These are phyloP conservation scores for Vigna angularis DNA, from an alignment of 306 rosid species.

Conservation along the genomic window DNA sequence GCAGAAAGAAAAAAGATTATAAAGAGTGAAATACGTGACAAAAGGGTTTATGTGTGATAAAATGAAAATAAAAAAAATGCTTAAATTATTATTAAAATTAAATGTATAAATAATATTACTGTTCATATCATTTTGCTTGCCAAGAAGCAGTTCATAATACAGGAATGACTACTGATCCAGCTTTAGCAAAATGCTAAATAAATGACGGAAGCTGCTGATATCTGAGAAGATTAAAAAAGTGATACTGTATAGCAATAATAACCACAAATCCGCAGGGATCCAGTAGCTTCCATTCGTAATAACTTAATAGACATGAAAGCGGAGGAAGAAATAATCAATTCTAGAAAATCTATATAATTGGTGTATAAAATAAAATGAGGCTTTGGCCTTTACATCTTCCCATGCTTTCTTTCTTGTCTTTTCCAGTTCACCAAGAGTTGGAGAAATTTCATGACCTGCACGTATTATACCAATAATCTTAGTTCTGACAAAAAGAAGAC, in stretches of 20 bases:
- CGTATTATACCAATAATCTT: neutral
- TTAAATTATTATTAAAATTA: no score
- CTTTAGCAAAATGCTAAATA: neutral
- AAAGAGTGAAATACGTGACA: neutral
- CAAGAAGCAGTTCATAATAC: neutral
- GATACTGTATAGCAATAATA: neutral
- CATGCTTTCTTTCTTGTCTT: conserved; percentile 43
- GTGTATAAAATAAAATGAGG: neutral
- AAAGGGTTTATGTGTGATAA: neutral
- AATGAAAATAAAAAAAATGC: no score
- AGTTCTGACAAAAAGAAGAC: conserved; percentile 15
- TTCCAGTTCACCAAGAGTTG: conserved; percentile 74
- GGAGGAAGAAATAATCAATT: conserved; percentile 27
- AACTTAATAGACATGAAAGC: conserved; percentile 16
- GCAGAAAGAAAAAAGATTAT: neutral
- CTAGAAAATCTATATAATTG: conserved; percentile 7
- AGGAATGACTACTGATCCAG: neutral
- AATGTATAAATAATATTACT: neutral
- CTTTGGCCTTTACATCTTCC: conserved; percentile 23
- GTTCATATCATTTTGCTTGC: neutral
- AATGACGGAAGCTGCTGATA: neutral
- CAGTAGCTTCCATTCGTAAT: conserved; percentile 14
- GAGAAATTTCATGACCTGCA: conserved; percentile 91
- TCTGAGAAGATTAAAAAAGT: neutral
- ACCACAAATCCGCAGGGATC: neutral